Base-by-base conservation (phyloP, 1,284 basidiomycete genomes). In the Pseudozyma tsukubaensis region DNA sequence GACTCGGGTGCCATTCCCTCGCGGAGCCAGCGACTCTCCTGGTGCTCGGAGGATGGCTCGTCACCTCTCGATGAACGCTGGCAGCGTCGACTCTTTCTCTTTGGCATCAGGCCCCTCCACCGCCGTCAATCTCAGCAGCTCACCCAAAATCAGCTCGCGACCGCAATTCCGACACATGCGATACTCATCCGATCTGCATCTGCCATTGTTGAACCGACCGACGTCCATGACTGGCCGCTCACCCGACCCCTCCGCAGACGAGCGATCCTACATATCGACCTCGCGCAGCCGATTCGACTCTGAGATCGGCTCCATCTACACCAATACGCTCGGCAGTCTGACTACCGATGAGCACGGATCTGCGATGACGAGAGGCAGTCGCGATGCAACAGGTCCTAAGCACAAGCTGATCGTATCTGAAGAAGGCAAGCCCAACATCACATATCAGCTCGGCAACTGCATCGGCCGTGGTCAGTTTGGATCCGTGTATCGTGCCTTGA, bases 381-480 rank as follows among this genome's bases (percentile, higher is more conserved):
- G 79, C 14, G 79, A 77, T 37, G 53, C 67, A 4, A 50, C 61
- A 0, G 59, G 57, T n/a, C 72, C 78, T 2, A 78, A 78, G 50
- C 91, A 92, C 86, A 90, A 91, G 44, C 87, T 97, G 39, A 89
- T 94, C 48, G 89, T 97, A 52, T 87, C 88, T 71, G 93, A 94
- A 85, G 89, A 91, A 60, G 94, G 93, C 50, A 91, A 92, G 85
- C 87, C 90, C 3, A 87, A 91, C 4, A 89, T 92, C 57, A 91
- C 91, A 85, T 96, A 93, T 84, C 74, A 77, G 48, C 52, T 80
- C 8, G 78, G 78, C 60, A 95, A 97, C 85, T 95, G 94, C 85
- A 96, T 98, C 72, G 95, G 95, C 3, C 90, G 92, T 54, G 95
- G 95, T 8, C 95, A 98, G 86, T 98, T 97, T 85, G 95, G 95